Evolutionary conservation across 768 basidiomycete species (phyloP).

Genomic region (Vishniacozyma victoriae): DNA sequence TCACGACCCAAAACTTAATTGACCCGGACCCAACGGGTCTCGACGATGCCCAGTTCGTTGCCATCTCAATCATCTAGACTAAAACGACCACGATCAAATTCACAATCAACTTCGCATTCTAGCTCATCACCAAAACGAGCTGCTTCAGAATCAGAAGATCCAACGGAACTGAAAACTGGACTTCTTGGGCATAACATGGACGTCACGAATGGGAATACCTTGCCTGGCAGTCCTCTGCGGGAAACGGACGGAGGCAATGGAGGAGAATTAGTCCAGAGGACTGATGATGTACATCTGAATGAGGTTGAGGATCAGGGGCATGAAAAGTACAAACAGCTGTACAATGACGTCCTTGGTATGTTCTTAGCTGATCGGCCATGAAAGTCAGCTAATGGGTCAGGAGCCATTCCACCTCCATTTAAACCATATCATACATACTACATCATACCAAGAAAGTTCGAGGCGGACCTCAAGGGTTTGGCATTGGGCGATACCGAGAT

Average conservation of each 20-base stretch:
- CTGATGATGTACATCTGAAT: constrained; percentile 25
- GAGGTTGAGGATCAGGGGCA: background rate
- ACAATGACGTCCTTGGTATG: constrained; percentile 22
- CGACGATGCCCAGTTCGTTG: no score
- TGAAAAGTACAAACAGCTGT: constrained; percentile 3
- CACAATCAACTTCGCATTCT: constrained; percentile 30
- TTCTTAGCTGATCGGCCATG: background rate
- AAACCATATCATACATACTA: constrained; percentile 18
- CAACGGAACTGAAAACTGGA: constrained; percentile 14
- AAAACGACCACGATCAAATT: constrained; percentile 43
- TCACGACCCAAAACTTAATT: no score
- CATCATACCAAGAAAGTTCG: constrained; percentile 17
- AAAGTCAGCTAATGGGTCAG: constrained; percentile 3
- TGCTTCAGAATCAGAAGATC: constrained; percentile 58
- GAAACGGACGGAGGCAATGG: constrained; percentile 6
- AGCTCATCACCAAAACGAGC: constrained; percentile 67
- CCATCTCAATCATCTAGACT: constrained; percentile 12
- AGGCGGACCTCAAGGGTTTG: constrained; percentile 16
- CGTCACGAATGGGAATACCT: background rate
- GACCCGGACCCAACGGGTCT: no score
- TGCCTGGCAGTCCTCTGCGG: background rate
- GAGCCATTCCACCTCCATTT: constrained; percentile 21
- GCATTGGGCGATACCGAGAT: constrained; percentile 8
- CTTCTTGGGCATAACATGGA: background rate
- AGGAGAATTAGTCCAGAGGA: constrained; percentile 10